phyloP scores from a whole-genome alignment of 805 yeast genomes.

The Metschnikowia shivogae region DNA sequence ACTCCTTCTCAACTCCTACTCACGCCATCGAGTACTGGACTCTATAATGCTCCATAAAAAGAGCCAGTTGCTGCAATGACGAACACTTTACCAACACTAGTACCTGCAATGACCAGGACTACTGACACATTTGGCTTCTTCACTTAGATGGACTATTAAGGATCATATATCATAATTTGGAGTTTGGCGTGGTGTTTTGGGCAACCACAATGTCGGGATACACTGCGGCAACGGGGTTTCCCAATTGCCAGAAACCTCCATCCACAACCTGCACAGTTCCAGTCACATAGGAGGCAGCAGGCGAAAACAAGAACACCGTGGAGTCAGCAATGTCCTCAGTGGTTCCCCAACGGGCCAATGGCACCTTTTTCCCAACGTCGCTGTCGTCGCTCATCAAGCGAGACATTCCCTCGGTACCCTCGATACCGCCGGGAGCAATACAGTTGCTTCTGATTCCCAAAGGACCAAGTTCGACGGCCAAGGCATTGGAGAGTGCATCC shows the following conservation, averaged over 20 bases:
- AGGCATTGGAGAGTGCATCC: constrained; percentile 77
- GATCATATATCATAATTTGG: constrained; percentile 18
- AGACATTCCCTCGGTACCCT: constrained; percentile 78
- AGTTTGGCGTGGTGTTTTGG: constrained; percentile 25
- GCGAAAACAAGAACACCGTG: constrained; percentile 78
- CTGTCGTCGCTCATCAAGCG: constrained; percentile 43
- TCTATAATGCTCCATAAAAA: too few relatives aligned
- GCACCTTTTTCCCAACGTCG: constrained; percentile 44
- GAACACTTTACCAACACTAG: too few relatives aligned
- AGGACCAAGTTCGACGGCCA: constrained; percentile 92
- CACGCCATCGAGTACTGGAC: too few relatives aligned
- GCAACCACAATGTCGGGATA: constrained; percentile 30
- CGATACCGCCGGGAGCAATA: constrained; percentile 91
- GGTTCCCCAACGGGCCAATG: constrained; percentile 64
- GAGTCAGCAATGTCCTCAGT: constrained; percentile 82
- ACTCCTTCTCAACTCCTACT: too few relatives aligned
- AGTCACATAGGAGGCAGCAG: constrained; percentile 72
- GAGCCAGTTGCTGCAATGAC: too few relatives aligned
- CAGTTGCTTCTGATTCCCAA: constrained; percentile 78
- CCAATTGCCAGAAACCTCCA: constrained; percentile 88
- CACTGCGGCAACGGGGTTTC: constrained; percentile 34
- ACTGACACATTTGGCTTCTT: too few relatives aligned
- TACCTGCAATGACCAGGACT: too few relatives aligned
- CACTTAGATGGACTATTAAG: too few relatives aligned
- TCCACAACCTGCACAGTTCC: constrained; percentile 82